Evolutionary conservation across 768 basidiomycete species (phyloP).

Genomic region (Boletus patriciae): DNA sequence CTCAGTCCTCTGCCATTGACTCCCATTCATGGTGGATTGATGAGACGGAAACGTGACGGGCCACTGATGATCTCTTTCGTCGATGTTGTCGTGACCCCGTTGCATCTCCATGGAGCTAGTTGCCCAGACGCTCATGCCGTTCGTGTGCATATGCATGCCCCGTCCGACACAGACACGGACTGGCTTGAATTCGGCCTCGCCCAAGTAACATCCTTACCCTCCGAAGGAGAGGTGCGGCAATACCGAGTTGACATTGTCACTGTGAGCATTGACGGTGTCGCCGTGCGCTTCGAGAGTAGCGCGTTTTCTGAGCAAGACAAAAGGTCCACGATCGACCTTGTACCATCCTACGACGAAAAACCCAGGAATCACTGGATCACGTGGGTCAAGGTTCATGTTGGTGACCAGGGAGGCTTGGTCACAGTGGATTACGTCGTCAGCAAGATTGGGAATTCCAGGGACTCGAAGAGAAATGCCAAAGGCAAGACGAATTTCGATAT

Average conservation of each 20-base stretch:
- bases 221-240: constrained; percentile 23
- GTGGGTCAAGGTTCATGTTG: constrained; percentile 64
- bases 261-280: constrained; percentile 63
- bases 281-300: constrained; percentile 59
- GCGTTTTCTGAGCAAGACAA: constrained; percentile 40
- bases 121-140: constrained; percentile 58
- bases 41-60: constrained; percentile 49
- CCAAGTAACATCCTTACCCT: constrained; percentile 31
- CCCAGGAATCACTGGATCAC: constrained; percentile 58
- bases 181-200: constrained; percentile 79
- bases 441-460: constrained; percentile 17
- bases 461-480: constrained; percentile 36
- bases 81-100: constrained; percentile 51
- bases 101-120: constrained; percentile 28
- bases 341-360: constrained; percentile 51
- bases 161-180: constrained; percentile 58
- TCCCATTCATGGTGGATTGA: constrained; percentile 33
- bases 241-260: constrained; percentile 51
- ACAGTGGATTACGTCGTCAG: constrained; percentile 66
- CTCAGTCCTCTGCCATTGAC: constrained; percentile 14
- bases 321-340: constrained; percentile 34
- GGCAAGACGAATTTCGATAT: constrained; percentile 42
- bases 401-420: constrained; percentile 50
- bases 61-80: constrained; percentile 64
- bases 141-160: constrained; percentile 53